These are phyloP conservation scores for Colletotrichum caudatum DNA, from an alignment of 2,329 filamentous ascomycete species.

Conservation along the genomic window DNA sequence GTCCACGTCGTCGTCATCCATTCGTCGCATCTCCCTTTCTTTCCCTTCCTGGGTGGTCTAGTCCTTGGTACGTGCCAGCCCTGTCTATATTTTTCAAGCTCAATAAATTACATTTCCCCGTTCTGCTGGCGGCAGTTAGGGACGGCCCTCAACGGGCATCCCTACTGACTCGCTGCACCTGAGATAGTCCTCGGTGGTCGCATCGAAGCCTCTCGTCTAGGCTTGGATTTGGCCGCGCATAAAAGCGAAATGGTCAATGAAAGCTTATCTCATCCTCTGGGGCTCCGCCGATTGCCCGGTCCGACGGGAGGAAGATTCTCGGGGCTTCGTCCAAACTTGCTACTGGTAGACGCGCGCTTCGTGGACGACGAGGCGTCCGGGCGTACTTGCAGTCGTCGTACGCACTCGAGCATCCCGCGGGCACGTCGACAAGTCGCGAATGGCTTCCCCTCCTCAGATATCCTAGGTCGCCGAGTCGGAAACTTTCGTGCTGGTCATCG, in stretches of 20 bases:
- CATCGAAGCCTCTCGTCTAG: background rate
- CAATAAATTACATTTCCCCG: constrained; percentile 1
- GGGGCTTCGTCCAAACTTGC: constrained; percentile 31
- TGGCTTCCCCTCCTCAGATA: background rate
- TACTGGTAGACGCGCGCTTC: constrained; percentile 13
- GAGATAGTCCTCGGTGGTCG: background rate
- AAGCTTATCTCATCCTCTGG: background rate
- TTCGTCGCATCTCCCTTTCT: background rate
- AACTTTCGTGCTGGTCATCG: constrained; percentile 26
- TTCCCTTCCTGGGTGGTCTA: background rate
- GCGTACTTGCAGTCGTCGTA: background rate
- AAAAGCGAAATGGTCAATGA: background rate
- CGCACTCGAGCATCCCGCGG: constrained; percentile 13
- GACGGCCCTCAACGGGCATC: background rate
- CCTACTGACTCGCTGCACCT: constrained; percentile 9
- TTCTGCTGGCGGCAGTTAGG: constrained; percentile 16
- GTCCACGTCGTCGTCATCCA: constrained; percentile 27
- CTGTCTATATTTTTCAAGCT: constrained; percentile 4
- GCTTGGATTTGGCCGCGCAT: background rate
- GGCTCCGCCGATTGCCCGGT: background rate
- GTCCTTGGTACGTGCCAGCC: background rate
- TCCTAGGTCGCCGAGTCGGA: background rate
- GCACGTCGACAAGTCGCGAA: background rate
- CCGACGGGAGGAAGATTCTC: background rate
- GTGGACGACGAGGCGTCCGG: constrained; percentile 18